Evolutionary conservation across 371 early-diverging fungal species (phyloP).

Genomic region (Mucor piriformis): DNA sequence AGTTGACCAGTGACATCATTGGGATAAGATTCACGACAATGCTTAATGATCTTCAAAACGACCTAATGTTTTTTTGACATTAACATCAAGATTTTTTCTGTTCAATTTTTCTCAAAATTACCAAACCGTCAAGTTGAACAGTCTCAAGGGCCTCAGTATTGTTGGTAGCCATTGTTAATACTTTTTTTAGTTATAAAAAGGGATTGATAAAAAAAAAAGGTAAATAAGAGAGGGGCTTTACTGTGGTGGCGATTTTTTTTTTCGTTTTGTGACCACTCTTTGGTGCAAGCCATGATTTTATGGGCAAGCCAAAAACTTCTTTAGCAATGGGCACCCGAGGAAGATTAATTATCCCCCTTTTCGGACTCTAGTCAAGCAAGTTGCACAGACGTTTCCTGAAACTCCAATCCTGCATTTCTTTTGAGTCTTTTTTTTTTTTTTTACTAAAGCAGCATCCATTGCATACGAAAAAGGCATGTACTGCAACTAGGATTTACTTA

Average conservation of each 20-base stretch:
- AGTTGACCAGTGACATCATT: constrained; percentile 89
- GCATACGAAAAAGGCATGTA: too few relatives aligned
- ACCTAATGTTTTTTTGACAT: too few relatives aligned
- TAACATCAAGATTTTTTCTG: neutral
- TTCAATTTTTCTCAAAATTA: too few relatives aligned
- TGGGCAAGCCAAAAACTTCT: too few relatives aligned
- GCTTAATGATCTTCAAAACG: constrained; percentile 95
- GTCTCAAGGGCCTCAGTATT: constrained; percentile 29
- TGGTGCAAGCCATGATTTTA: neutral
- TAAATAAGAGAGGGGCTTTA: neutral
- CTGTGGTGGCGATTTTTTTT: neutral
- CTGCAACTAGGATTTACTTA: too few relatives aligned
- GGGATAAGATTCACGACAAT: constrained; percentile 84
- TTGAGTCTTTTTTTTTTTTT: too few relatives aligned
- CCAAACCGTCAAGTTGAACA: constrained; percentile 37
- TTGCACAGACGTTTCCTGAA: too few relatives aligned
- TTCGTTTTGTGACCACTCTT: neutral
- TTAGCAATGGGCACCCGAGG: too few relatives aligned
- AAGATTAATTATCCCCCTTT: too few relatives aligned
- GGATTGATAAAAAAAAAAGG: neutral
- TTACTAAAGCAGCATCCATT: too few relatives aligned
- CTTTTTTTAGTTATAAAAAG: neutral
- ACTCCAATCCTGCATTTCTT: too few relatives aligned
- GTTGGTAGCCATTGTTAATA: constrained; percentile 17
- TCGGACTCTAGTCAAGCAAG: too few relatives aligned